Conservation (phyloP, 352 stramenopile species). For the Phytophthora pluvialis region DNA sequence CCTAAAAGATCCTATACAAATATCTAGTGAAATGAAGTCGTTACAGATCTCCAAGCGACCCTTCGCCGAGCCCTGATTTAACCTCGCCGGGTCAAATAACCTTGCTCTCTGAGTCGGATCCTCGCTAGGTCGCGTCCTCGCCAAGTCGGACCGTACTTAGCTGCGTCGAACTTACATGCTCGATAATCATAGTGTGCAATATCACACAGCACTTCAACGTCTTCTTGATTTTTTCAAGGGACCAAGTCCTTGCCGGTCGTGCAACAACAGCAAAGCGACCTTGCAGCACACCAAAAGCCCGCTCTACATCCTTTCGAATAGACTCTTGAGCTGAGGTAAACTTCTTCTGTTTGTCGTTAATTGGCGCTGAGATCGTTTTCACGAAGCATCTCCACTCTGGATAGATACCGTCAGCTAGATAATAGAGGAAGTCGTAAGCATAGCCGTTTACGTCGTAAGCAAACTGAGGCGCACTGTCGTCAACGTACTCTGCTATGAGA, state of each 20-base stretch:
- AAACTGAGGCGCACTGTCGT: slow-evolving; percentile 2
- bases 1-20: too few relatives aligned
- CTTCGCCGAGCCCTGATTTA: too few relatives aligned
- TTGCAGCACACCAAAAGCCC: slow-evolving; percentile 8
- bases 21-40: too few relatives aligned
- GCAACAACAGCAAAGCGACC: slow-evolving; percentile 12
- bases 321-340: not conserved
- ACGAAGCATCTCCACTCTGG: slow-evolving; percentile 11
- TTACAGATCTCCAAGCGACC: too few relatives aligned
- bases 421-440: slow-evolving; percentile 10
- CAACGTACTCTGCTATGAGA: slow-evolving; percentile 1
- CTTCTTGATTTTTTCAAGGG: not conserved
- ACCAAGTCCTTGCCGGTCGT: not conserved
- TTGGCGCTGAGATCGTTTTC: not conserved
- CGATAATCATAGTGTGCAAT: too few relatives aligned
- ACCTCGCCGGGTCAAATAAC: too few relatives aligned
- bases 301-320: slow-evolving; percentile 2
- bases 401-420: slow-evolving; percentile 16
- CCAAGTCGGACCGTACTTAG: too few relatives aligned
- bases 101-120: too few relatives aligned
- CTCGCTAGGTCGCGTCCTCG: too few relatives aligned
- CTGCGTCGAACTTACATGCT: too few relatives aligned
- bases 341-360: slow-evolving; percentile 3
- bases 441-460: slow-evolving; percentile 1
- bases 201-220: too few relatives aligned